phyloP scores from a whole-genome alignment of 2,329 filamentous ascomycete species.

The Pestalotiopsis sp. region DNA sequence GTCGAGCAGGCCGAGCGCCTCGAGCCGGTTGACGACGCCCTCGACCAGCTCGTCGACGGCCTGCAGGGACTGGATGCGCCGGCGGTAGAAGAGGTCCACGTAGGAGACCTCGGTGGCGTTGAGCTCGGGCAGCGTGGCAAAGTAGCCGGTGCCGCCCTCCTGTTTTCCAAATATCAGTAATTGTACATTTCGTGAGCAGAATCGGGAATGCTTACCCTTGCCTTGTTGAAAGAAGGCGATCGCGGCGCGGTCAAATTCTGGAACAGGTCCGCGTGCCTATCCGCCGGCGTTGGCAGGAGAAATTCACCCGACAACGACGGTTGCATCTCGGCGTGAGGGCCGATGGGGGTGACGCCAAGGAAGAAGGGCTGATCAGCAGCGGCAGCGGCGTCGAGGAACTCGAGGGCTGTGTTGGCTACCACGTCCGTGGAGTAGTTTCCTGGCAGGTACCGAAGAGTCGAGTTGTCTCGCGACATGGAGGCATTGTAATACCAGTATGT shows the following conservation, averaged over 20 bases:
- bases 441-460: constrained; percentile 22
- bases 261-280: constrained; percentile 64
- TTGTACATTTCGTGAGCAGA: neutral
- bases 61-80: constrained; percentile 42
- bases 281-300: constrained; percentile 49
- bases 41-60: constrained; percentile 47
- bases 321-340: neutral
- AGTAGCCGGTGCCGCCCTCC: neutral
- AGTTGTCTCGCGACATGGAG: constrained; percentile 60
- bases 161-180: neutral
- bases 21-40: constrained; percentile 35
- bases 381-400: neutral
- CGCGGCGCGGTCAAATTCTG: constrained; percentile 58
- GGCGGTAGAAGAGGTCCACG: constrained; percentile 40
- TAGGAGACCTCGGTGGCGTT: constrained; percentile 31
- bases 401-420: neutral
- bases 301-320: neutral
- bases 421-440: constrained; percentile 41
- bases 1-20: constrained; percentile 32
- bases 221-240: constrained; percentile 61
- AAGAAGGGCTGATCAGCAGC: constrained; percentile 3
- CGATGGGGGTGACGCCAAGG: constrained; percentile 10
- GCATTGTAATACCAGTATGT: constrained; percentile 70
- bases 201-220: neutral
- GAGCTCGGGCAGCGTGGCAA: constrained; percentile 28